Evolutionary conservation across 345 rosid genomes (phyloP).

Genomic region (Aquilaria sinensis): DNA sequence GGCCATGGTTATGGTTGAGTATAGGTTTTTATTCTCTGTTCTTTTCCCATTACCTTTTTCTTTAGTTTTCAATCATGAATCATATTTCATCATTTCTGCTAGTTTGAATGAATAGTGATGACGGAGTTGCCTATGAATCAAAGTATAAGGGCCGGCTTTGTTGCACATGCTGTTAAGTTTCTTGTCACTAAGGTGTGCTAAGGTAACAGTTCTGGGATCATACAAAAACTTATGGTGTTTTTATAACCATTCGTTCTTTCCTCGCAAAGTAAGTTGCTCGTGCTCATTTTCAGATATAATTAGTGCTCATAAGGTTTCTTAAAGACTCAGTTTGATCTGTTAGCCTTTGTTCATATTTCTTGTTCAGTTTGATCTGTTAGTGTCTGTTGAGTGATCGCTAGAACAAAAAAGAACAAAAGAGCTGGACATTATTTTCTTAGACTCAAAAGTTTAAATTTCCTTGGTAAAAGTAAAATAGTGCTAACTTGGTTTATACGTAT

Average conservation of each 20-base stretch:
- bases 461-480: no score
- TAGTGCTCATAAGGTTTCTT: no score
- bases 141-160: slow-evolving; percentile 53
- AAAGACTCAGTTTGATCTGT: no score
- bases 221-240: not conserved
- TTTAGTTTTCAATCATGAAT: not conserved
- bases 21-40: no score
- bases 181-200: slow-evolving; percentile 28
- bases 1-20: no score
- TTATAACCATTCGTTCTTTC: not conserved
- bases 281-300: not conserved
- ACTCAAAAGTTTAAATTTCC: no score
- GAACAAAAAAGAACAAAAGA: no score
- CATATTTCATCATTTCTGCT: slow-evolving; percentile 1
- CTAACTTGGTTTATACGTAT: no score
- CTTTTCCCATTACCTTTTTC: not conserved
- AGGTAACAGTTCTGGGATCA: slow-evolving; percentile 18
- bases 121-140: slow-evolving; percentile 42
- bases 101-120: slow-evolving; percentile 37
- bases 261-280: not conserved
- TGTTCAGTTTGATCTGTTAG: no score
- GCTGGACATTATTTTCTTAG: no score
- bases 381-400: not conserved
- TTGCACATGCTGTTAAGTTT: slow-evolving; percentile 52
- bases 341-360: no score